Conservation (phyloP, 768 basidiomycete species). For the Russula olivacea region DNA sequence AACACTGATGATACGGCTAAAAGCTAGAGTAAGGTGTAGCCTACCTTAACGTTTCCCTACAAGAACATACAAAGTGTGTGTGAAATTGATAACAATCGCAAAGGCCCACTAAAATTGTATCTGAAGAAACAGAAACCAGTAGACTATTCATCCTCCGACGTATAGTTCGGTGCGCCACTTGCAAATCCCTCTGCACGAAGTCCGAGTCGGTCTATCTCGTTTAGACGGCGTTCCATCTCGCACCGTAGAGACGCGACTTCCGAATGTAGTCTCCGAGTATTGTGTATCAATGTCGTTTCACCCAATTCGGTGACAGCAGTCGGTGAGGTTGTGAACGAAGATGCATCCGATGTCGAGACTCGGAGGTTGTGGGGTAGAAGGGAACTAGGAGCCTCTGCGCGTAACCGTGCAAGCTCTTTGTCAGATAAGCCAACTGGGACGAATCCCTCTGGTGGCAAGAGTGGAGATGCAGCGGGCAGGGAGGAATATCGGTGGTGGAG, state of each 20-base stretch:
- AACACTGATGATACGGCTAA: no score
- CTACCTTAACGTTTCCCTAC: no score
- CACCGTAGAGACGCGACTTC: slow-evolving; percentile 26
- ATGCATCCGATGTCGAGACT: neutral
- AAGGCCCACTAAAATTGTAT: neutral
- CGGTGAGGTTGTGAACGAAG: no score
- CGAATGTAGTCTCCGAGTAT: neutral
- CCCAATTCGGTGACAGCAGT: neutral
- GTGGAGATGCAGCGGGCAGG: neutral
- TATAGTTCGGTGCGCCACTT: slow-evolving; percentile 28
- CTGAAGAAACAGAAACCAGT: neutral
- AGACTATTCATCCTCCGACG: neutral
- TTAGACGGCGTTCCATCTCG: no score
- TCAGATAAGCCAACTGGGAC: slow-evolving; percentile 3
- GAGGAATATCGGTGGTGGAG: neutral
- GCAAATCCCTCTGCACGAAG: slow-evolving; percentile 24
- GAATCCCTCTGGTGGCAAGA: neutral
- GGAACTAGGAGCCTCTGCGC: neutral
- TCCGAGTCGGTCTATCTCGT: slow-evolving; percentile 22
- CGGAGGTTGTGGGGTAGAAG: neutral
- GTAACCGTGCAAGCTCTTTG: slow-evolving; percentile 17
- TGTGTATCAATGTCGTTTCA: no score
- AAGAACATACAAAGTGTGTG: no score
- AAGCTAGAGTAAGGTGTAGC: no score
- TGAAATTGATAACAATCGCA: no score